Conservation (phyloP, 78 protist species). For the Mastigamoeba balamuthi region DNA sequence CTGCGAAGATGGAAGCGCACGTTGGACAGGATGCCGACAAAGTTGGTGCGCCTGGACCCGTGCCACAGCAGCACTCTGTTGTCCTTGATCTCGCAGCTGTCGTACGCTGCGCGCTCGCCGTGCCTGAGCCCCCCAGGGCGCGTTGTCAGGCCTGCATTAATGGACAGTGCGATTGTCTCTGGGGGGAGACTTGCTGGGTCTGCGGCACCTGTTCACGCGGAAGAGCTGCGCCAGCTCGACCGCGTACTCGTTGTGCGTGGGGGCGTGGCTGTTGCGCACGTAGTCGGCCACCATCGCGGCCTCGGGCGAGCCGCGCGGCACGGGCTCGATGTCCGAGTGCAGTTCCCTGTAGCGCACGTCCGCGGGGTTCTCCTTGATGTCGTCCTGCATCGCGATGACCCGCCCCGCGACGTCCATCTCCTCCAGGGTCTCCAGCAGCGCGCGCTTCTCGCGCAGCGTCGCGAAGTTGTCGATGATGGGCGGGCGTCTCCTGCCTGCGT, state of each 20-base stretch:
- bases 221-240: neutral
- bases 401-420: neutral
- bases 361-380: neutral
- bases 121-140: neutral
- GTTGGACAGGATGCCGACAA: conserved; percentile 68
- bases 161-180: too few species aligned
- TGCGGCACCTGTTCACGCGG: neutral
- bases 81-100: neutral
- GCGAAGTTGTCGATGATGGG: too few species aligned
- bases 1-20: too few species aligned
- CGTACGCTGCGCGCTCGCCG: neutral
- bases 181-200: too few species aligned
- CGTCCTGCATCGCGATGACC: neutral
- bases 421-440: neutral
- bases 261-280: neutral
- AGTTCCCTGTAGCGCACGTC: neutral
- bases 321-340: neutral
- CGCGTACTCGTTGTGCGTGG: neutral
- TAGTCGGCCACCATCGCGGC: neutral
- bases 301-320: neutral
- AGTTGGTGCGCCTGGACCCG: conserved; percentile 75
- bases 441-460: too few species aligned
- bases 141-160: too few species aligned
- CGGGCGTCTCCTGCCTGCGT: too few species aligned
- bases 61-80: conserved; percentile 85